phyloP scores from a whole-genome alignment of 2,329 filamentous ascomycete genomes.

The Cladosporium sp. region DNA sequence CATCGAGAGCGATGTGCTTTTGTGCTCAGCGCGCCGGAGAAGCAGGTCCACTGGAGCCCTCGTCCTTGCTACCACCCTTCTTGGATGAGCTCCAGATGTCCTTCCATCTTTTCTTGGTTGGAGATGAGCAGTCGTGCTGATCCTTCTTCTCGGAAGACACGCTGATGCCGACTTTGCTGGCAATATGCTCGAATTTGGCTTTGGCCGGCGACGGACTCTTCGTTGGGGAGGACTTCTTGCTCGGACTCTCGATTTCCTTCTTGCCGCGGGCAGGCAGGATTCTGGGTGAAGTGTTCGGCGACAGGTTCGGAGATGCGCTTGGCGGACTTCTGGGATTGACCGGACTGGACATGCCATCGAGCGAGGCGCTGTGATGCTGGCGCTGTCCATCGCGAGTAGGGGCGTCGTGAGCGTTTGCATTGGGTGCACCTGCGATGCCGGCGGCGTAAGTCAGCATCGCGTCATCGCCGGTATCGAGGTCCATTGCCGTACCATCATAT shows the following conservation, averaged over 20 bases:
- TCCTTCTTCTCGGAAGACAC: slow-evolving; percentile 22
- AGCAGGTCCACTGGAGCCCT: background rate
- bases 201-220: slow-evolving; percentile 39
- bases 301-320: slow-evolving; percentile 19
- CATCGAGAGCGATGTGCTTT: background rate
- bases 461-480: background rate
- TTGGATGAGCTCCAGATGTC: slow-evolving; percentile 25
- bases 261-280: slow-evolving; percentile 1
- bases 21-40: background rate
- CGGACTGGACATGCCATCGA: slow-evolving; percentile 24
- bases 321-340: slow-evolving; percentile 17
- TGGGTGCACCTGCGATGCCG: slow-evolving; percentile 7
- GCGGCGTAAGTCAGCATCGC: background rate
- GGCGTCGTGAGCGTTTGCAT: background rate
- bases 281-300: slow-evolving; percentile 19
- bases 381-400: background rate
- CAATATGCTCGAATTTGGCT: slow-evolving; percentile 44
- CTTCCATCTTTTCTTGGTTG: slow-evolving; percentile 30
- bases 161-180: slow-evolving; percentile 42
- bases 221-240: slow-evolving; percentile 14
- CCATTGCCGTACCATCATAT: slow-evolving; percentile 28
- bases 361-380: slow-evolving; percentile 12
- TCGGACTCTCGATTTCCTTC: background rate
- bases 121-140: slow-evolving; percentile 14
- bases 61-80: background rate